Base-by-base conservation (phyloP, 1,284 basidiomycete species). In the Leccinum griseonigrum region DNA sequence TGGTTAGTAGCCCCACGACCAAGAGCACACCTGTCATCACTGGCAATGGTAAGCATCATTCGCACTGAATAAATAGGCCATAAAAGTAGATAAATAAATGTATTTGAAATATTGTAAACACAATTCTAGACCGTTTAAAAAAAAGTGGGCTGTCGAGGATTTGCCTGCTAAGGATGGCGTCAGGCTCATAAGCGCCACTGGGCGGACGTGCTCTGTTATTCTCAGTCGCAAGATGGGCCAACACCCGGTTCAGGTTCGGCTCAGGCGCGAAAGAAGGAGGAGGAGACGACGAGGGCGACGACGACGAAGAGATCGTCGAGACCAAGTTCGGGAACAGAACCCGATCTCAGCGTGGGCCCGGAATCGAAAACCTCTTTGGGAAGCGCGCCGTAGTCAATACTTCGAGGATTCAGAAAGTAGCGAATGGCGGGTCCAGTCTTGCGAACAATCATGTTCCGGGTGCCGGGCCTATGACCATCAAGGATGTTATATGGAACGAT, bases 271-370 rank as follows among this genome's bases (percentile, higher is more conserved):
- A 38, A 38, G 13, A 16, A 22, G 22, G 22, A 22, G 22, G 22
- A 2, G 36, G 36, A 14, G 43, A n/a, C 6, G 43, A n/a, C 4
- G 43, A 46, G 43, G 7, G 11, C 6, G 43, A 46, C 7, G n/a
- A 52, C 28, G 28, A 32, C n/a, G 29, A 36, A 31, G 78, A 71
- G 11, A 79, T 79, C 3, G 77, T 83, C 55, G 88, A 90, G 71
- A 83, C 84, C 1, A 84, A 85, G 68, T 88, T 92, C 80, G 78
- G 65, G 89, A 91, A 71, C 81, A 85, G 67, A 85, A 86, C 36
- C 80, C 81, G 16, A 86, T 92, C 57, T 77, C 79, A 32, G 77
- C 80, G 34, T 92, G 90, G 90, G 81, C 85, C 38, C 77, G 83
- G 59, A 75, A 77, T 60, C 78, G 85, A 62, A 79, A 81, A 82